These are phyloP conservation scores for Wickerhamomyces sp. DNA, from an alignment of 1,139 yeast genomes.

Conservation along the genomic window DNA sequence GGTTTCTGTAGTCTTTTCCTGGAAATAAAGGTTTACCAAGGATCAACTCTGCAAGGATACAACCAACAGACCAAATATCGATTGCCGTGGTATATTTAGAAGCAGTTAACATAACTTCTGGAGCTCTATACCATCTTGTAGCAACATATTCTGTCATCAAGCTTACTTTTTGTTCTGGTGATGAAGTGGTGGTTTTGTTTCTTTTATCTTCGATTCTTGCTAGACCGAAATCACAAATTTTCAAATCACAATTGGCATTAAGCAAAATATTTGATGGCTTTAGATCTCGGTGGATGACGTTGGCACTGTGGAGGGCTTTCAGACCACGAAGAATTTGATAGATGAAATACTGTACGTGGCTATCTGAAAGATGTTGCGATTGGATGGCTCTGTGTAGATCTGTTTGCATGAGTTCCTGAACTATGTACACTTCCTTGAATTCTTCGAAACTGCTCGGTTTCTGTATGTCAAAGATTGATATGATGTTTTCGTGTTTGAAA, in stretches of 20 bases:
- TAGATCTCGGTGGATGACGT: constrained; percentile 80
- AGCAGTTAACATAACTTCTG: constrained; percentile 69
- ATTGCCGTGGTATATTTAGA: constrained; percentile 68
- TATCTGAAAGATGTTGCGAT: constrained; percentile 49
- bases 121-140: constrained; percentile 78
- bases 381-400: constrained; percentile 58
- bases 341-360: constrained; percentile 63
- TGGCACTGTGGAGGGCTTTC: constrained; percentile 59
- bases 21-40: constrained; percentile 67
- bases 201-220: constrained; percentile 84
- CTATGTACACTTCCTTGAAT: constrained; percentile 63
- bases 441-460: constrained; percentile 64
- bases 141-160: constrained; percentile 73
- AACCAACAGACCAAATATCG: constrained; percentile 78
- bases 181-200: constrained; percentile 54
- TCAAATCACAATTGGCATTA: constrained; percentile 87
- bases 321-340: constrained; percentile 62
- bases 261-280: constrained; percentile 83
- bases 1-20: constrained; percentile 70
- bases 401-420: constrained; percentile 69
- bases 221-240: constrained; percentile 90
- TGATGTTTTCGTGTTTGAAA: constrained; percentile 89
- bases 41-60: constrained; percentile 63
- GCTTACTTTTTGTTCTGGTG: constrained; percentile 34
- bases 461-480: constrained; percentile 87